Evolutionary conservation across 805 yeast genomes (phyloP), one percentile per base, ranked within the genome.

Genomic region (Lipomyces starkeyi): DNA sequence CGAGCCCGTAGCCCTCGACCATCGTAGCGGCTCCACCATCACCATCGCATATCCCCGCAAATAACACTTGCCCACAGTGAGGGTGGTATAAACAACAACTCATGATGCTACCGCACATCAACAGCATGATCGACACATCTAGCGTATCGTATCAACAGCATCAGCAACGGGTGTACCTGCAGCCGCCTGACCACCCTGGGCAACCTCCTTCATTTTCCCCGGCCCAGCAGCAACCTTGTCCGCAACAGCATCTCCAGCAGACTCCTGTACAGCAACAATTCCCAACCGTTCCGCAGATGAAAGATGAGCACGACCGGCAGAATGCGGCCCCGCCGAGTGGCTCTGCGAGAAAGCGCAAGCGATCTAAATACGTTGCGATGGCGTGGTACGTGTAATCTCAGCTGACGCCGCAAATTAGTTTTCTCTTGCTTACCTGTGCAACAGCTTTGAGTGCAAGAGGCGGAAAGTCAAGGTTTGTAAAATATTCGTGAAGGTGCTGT

Each of bases 391-490:
- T 20, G 7, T 11, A 17, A 8, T 5, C 17, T n/a, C n/a, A 20
- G 40, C 13, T n/a, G 17, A 35, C 22, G 22, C 22, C 7, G 53
- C 17, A 14, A 5, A 2, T 17, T 22, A 55, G 14, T 3, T 22
- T 9, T 56, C n/a, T 13, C 47, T 4, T 20, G 52, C 57, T 56
- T 3, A 13, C 20, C 5, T 40, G 14, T 27, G 20, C 27, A 20
- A 17, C 32, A 70, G 74, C 53, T 32, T 59, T 53, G 76, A 63
- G 32, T 74, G 76, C 65, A 69, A 68, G 56, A 65, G 72, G 25
- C 69, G 76, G 8, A 74, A 74, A 57, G 71, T 74, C 60, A 73
- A 68, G 65, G 74, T 73, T 43, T 8, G 66, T 29, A 27, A 43
- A 8, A 22, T 49, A 17, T 43, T 4, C 9, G 49, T 43, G 49